Conservation (phyloP, 495 filamentous ascomycete genomes). For the Antarctomyces pellizariae region DNA sequence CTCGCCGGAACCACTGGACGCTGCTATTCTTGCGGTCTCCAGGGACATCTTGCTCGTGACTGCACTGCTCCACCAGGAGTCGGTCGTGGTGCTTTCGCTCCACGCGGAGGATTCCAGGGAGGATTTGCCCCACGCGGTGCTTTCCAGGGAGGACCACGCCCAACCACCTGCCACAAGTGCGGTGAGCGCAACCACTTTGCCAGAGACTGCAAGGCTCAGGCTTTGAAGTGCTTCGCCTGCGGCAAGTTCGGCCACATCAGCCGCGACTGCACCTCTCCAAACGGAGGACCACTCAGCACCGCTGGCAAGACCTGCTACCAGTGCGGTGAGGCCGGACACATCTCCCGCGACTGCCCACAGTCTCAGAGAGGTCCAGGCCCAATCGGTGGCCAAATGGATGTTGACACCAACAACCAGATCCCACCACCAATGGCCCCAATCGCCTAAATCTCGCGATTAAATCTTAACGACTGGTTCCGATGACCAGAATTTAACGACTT, state of each 20-base stretch:
- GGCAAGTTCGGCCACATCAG: constrained; percentile 97
- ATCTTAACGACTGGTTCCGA: constrained; percentile 10
- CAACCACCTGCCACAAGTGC: constrained; percentile 97
- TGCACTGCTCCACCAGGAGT: constrained; percentile 48
- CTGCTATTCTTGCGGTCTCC: constrained; percentile 89
- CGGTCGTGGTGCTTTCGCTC: constrained; percentile 38
- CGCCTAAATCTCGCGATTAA: constrained; percentile 21
- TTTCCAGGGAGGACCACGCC: constrained; percentile 40
- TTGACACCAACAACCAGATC: constrained; percentile 1
- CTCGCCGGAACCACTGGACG: constrained; percentile 52
- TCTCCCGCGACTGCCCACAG: constrained; percentile 80
- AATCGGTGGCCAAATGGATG: background rate
- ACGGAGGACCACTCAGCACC: constrained; percentile 85
- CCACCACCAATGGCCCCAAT: constrained; percentile 26
- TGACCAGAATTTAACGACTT: constrained; percentile 9
- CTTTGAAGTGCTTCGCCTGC: constrained; percentile 99
- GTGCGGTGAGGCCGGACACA: constrained; percentile 87
- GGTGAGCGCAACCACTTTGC: constrained; percentile 98
- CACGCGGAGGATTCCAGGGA: constrained; percentile 45
- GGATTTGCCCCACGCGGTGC: constrained; percentile 44
- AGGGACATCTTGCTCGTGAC: constrained; percentile 73
- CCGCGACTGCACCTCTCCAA: constrained; percentile 90
- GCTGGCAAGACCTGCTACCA: constrained; percentile 98
- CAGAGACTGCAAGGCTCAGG: constrained; percentile 95
- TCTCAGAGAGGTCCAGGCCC: background rate